Evolutionary conservation across 805 yeast species (phyloP).

Genomic region (Lachancea sp.): DNA sequence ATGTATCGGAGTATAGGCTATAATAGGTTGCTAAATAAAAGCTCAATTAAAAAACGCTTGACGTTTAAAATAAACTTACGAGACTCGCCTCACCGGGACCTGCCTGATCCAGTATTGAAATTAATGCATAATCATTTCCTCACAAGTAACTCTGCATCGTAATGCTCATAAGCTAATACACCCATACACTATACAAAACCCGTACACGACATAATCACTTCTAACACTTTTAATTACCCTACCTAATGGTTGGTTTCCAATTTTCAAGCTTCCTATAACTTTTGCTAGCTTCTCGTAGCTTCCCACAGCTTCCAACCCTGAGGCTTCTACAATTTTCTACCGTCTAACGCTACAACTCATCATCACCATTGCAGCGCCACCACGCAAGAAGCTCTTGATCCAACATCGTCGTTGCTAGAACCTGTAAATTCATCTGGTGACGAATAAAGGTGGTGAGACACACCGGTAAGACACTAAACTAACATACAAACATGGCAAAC

Average conservation of each 20-base stretch:
- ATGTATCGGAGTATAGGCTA: too few relatives aligned
- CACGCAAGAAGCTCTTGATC: background rate
- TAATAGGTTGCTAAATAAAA: too few relatives aligned
- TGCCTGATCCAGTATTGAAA: too few relatives aligned
- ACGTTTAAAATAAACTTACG: too few relatives aligned
- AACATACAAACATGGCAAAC: background rate
- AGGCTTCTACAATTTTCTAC: background rate
- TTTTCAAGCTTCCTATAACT: slow-evolving; percentile 1
- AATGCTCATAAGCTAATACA: too few relatives aligned
- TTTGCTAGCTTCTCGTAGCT: slow-evolving; percentile 1
- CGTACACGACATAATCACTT: too few relatives aligned
- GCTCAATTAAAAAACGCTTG: too few relatives aligned
- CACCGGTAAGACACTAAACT: background rate
- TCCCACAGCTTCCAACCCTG: background rate
- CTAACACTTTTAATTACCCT: background rate
- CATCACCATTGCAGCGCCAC: background rate
- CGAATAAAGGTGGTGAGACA: slow-evolving; percentile 3
- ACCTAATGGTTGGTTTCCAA: background rate
- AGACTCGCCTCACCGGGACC: too few relatives aligned
- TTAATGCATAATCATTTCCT: too few relatives aligned
- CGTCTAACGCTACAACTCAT: background rate
- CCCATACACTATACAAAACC: background rate
- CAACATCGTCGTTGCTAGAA: background rate
- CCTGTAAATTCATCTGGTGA: slow-evolving; percentile 3
- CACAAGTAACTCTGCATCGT: too few relatives aligned